Percentiles rank a stretch among this genome's conserved stretches.
These are phyloP conservation scores for Lophiotrema nucula DNA, from an alignment of 495 filamentous ascomycete species.

Conservation along the genomic window DNA sequence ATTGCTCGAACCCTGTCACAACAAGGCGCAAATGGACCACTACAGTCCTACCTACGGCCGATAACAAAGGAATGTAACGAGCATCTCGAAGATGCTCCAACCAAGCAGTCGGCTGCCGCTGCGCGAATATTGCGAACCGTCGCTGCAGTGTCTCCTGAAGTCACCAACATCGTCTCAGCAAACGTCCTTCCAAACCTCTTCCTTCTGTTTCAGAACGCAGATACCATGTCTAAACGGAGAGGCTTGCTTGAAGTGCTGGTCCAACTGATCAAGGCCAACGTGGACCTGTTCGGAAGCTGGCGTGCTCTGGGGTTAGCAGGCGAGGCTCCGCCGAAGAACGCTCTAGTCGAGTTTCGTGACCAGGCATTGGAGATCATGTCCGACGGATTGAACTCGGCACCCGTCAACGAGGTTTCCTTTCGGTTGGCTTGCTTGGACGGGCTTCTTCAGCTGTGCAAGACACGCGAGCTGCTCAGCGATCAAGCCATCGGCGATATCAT, in stretches of 20 bases:
- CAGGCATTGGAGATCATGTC: constrained; percentile 60
- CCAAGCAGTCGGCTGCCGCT: constrained; percentile 70
- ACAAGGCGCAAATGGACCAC: constrained; percentile 50
- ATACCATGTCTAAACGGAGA: constrained; percentile 64
- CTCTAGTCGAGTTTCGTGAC: constrained; percentile 58
- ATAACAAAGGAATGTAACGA: constrained; percentile 71
- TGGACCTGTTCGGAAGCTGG: constrained; percentile 59
- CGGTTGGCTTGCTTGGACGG: constrained; percentile 60
- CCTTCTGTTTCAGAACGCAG: constrained; percentile 62
- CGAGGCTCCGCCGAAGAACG: constrained; percentile 42
- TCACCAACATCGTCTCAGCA: constrained; percentile 56
- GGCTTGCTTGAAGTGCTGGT: constrained; percentile 65
- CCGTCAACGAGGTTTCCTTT: constrained; percentile 66
- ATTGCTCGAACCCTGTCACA: constrained; percentile 61
- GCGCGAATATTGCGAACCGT: constrained; percentile 61
- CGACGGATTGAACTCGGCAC: constrained; percentile 59
- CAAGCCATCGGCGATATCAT: constrained; percentile 64
- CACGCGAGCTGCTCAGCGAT: constrained; percentile 60
- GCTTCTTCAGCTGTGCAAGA: constrained; percentile 55
- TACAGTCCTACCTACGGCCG: constrained; percentile 61
- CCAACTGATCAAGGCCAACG: constrained; percentile 57
- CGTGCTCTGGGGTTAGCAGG: constrained; percentile 44
- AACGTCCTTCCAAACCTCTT: constrained; percentile 60
- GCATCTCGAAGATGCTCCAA: constrained; percentile 70
- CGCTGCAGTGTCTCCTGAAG: constrained; percentile 54